These are phyloP conservation scores for Gracilariopsis chorda DNA, from an alignment of 23 red algal genomes.

Conservation along the genomic window DNA sequence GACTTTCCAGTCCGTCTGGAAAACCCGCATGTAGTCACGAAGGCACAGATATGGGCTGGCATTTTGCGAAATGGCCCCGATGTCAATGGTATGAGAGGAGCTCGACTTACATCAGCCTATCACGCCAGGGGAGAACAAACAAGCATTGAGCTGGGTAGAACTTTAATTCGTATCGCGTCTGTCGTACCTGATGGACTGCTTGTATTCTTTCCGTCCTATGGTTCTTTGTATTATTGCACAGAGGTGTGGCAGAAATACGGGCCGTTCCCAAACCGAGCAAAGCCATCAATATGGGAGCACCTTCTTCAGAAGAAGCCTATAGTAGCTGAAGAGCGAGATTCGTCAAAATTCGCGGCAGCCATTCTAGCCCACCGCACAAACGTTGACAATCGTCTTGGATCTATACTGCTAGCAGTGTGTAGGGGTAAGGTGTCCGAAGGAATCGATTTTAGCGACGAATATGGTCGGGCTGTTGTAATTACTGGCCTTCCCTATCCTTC, in stretches of 20 bases:
- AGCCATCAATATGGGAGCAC: constrained; percentile 75
- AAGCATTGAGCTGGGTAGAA: constrained; percentile 75
- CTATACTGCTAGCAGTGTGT: constrained; percentile 88
- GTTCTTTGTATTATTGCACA: constrained; percentile 54
- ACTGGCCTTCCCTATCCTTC: constrained; percentile 91
- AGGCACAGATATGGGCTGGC: constrained; percentile 63
- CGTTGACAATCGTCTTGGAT: constrained; percentile 49
- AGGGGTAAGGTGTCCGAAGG: constrained; percentile 92
- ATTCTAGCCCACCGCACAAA: constrained; percentile 66
- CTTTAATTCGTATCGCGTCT: constrained; percentile 68
- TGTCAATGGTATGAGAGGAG: constrained; percentile 20
- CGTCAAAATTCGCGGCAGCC: constrained; percentile 47
- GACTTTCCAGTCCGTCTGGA: constrained; percentile 89
- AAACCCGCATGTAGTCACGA: constrained; percentile 86
- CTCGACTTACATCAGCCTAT: constrained; percentile 73
- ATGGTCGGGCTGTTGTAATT: constrained; percentile 88
- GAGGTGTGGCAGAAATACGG: constrained; percentile 68
- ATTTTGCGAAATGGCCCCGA: constrained; percentile 64
- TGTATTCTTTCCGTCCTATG: constrained; percentile 95
- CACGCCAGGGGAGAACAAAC: constrained; percentile 51
- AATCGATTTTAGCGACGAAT: constrained; percentile 94
- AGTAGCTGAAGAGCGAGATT: constrained; percentile 71
- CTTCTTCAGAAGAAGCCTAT: constrained; percentile 74
- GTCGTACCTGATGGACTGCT: constrained; percentile 88
- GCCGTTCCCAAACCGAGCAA: constrained; percentile 18